Base-by-base conservation (phyloP, 495 filamentous ascomycete species). In the Aspergillus steynii region DNA sequence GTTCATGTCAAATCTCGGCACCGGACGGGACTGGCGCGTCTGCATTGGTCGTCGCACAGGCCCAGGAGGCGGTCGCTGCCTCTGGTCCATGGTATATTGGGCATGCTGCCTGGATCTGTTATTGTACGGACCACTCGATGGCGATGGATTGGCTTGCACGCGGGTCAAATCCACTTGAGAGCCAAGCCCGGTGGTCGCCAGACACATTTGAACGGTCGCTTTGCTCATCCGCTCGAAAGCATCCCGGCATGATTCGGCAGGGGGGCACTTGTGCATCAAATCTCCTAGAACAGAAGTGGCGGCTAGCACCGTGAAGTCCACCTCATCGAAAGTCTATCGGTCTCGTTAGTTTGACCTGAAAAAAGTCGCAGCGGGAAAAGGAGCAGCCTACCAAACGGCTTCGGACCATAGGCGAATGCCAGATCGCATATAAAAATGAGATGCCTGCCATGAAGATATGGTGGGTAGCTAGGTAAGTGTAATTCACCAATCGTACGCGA, bases 361-460 rank as follows among this genome's bases (percentile, higher is more conserved):
- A 3, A 7, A 9, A 26, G 6, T 14, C 20, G 3, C 46, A 7
- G n/a, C 48, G 1, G n/a, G 46, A 15, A 50, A 29, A 53, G 26
- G 9, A 29, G 34, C 0, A 27, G 75, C 89, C 77, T 83, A 93
- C 91, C 70, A 97, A 77, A 45, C 88, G 86, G 71, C 88, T 92
- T 64, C 93, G 83, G 20, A 97, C 94, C 51, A 90, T 82, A 42
- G 91, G 86, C 7, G 94, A 97, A 71, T 98, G 95, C 94, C 94
- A 98, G 49, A 98, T 94, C 15, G 95, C 92, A 71, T 96, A 98
- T 5, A 98, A 83, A 71, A 97, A 98, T 4, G 94, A 95, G 54
- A 97, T 96, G 26, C 93, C 94, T 20, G 94, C 93, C 90, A 97
- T 96, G 74, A 98, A 98, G 20, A 97, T 81, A 74, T 98, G 94